These are phyloP conservation scores for Hypericum androsaemum DNA, from an alignment of 345 rosid species.

Conservation along the genomic window DNA sequence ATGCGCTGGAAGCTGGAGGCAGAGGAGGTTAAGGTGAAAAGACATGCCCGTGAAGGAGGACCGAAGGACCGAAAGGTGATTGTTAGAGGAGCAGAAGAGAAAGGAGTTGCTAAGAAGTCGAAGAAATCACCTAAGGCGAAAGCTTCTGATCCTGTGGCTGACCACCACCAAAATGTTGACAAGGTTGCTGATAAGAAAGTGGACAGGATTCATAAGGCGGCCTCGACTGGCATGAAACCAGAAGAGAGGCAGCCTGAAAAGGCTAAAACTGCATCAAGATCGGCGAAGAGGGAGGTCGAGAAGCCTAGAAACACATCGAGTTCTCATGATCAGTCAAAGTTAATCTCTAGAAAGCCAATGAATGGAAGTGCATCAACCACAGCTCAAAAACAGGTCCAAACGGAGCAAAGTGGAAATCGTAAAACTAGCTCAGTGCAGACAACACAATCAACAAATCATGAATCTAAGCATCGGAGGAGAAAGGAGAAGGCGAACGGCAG, in stretches of 20 bases:
- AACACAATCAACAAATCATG: conserved; percentile 8
- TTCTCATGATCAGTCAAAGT: conserved; percentile 32
- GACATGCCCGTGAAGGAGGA: conserved; percentile 26
- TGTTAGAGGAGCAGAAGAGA: conserved; percentile 2
- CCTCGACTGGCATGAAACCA: conserved; percentile 19
- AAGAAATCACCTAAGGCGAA: conserved; percentile 26
- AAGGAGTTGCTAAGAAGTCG: conserved; percentile 11
- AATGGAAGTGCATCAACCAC: conserved; percentile 24
- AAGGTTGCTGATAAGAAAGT: conserved; percentile 20
- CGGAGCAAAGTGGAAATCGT: conserved; percentile 8
- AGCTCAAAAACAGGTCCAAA: conserved; percentile 15
- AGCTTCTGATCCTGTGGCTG: conserved; percentile 14
- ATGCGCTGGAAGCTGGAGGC: conserved; percentile 14
- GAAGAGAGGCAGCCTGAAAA: conserved; percentile 23
- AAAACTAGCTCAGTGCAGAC: conserved; percentile 20
- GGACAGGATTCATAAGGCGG: conserved; percentile 24
- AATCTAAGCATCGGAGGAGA: conserved; percentile 19
- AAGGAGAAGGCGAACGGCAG: conserved; percentile 21
- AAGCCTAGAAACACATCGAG: conserved; percentile 31
- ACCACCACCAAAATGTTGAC: conserved; percentile 22
- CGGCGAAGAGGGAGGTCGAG: conserved; percentile 12
- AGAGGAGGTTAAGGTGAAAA: conserved; percentile 17
- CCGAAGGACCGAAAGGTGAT: conserved; percentile 10
- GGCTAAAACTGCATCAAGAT: conserved; percentile 27
- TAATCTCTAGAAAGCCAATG: conserved; percentile 18